phyloP scores from a whole-genome alignment of 306 rosid genomes.

The Dryas alaskensis region DNA sequence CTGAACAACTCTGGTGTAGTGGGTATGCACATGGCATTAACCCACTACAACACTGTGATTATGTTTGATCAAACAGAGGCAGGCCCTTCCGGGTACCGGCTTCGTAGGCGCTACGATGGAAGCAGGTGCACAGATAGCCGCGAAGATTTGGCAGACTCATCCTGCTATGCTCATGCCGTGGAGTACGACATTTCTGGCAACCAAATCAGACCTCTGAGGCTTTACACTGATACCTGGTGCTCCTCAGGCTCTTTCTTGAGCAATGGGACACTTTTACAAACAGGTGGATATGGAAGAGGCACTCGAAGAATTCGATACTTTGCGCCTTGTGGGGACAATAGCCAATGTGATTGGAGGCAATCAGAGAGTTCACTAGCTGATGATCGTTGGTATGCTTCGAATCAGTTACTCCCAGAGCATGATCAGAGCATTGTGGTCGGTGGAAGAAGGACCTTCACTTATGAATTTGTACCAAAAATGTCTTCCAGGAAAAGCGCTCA shows the following conservation, averaged over 20 bases:
- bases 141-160: constrained; percentile 36
- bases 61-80: constrained; percentile 69
- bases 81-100: constrained; percentile 51
- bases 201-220: constrained; percentile 49
- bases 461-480: constrained; percentile 61
- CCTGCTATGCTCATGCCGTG: constrained; percentile 77
- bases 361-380: constrained; percentile 35
- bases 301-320: constrained; percentile 42
- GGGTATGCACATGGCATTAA: constrained; percentile 75
- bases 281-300: constrained; percentile 60
- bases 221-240: constrained; percentile 75
- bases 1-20: constrained; percentile 56
- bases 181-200: constrained; percentile 64
- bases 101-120: constrained; percentile 42
- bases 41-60: constrained; percentile 54
- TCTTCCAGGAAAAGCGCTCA: constrained; percentile 35
- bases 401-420: constrained; percentile 47
- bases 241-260: constrained; percentile 73
- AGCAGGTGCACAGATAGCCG: constrained; percentile 29
- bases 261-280: constrained; percentile 66
- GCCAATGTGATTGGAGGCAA: constrained; percentile 55
- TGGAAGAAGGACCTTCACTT: constrained; percentile 59
- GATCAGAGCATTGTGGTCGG: constrained; percentile 64
- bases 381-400: constrained; percentile 72
- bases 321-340: constrained; percentile 42